Conservation (phyloP, 345 rosid species). For the Eutrema japonicum region DNA sequence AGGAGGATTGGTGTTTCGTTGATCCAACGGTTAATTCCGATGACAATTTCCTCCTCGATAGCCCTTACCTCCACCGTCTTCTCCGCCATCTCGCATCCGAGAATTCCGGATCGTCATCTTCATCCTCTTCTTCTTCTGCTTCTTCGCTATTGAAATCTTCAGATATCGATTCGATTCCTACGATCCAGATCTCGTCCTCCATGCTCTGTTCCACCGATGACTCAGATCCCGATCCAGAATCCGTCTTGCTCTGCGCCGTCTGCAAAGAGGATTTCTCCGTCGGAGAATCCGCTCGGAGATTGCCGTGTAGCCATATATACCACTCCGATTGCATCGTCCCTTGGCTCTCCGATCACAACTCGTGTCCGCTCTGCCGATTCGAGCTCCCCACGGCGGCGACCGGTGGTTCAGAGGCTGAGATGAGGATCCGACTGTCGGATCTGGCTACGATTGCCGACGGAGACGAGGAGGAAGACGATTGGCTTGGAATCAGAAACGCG, state of each 20-base stretch:
- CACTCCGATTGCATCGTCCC: slow-evolving; percentile 64
- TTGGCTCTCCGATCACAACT: slow-evolving; percentile 57
- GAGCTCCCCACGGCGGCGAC: slow-evolving; percentile 39
- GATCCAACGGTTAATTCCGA: slow-evolving; percentile 44
- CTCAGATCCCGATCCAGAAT: slow-evolving; percentile 47
- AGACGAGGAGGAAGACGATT: slow-evolving; percentile 42
- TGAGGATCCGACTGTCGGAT: slow-evolving; percentile 43
- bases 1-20: slow-evolving; percentile 45
- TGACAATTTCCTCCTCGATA: slow-evolving; percentile 54
- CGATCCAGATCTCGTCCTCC: slow-evolving; percentile 52
- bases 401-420: slow-evolving; percentile 24
- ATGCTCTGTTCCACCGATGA: slow-evolving; percentile 34
- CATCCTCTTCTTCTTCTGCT: slow-evolving; percentile 12
- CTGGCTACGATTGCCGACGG: slow-evolving; percentile 31
- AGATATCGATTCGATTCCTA: slow-evolving; percentile 45
- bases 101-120: slow-evolving; percentile 29
- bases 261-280: slow-evolving; percentile 56
- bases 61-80: slow-evolving; percentile 54
- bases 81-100: slow-evolving; percentile 47
- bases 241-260: slow-evolving; percentile 52
- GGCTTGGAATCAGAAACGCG: slow-evolving; percentile 44
- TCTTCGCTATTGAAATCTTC: slow-evolving; percentile 38
- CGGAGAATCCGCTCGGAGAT: slow-evolving; percentile 50
- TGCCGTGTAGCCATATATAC: slow-evolving; percentile 61
- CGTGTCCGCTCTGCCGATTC: slow-evolving; percentile 69